phyloP scores from a whole-genome alignment of 257 asterid species.

The Capsicum pubescens region DNA sequence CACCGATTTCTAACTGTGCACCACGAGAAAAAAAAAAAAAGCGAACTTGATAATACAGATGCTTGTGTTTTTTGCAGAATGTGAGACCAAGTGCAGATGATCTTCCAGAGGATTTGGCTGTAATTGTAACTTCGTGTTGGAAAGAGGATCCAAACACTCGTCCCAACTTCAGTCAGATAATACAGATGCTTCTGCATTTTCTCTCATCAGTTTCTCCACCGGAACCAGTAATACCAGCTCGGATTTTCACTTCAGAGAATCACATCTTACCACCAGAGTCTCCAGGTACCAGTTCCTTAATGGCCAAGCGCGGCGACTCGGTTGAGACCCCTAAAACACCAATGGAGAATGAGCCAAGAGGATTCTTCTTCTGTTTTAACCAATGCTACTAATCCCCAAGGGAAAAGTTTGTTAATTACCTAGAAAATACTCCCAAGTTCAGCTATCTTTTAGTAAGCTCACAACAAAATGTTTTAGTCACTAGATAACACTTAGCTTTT shows the following conservation, averaged over 20 bases:
- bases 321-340: slow-evolving; percentile 53
- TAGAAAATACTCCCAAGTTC: not conserved
- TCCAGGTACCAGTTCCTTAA: slow-evolving; percentile 90
- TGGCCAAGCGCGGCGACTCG: slow-evolving; percentile 67
- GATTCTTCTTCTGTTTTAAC: slow-evolving; percentile 77
- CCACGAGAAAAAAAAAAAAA: not conserved
- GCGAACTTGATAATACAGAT: too few species aligned
- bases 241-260: slow-evolving; percentile 66
- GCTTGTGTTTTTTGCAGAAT: slow-evolving; percentile 53
- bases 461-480: slow-evolving; percentile 24
- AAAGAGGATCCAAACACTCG: slow-evolving; percentile 79
- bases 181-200: slow-evolving; percentile 86
- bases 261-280: slow-evolving; percentile 83
- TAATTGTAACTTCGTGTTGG: slow-evolving; percentile 91
- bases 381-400: slow-evolving; percentile 48
- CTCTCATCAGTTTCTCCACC: slow-evolving; percentile 75
- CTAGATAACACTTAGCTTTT: slow-evolving; percentile 29
- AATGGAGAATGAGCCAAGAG: slow-evolving; percentile 51
- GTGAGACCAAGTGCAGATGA: slow-evolving; percentile 87
- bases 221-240: slow-evolving; percentile 59
- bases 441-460: slow-evolving; percentile 16
- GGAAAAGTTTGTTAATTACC: not conserved
- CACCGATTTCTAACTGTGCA: not conserved
- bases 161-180: slow-evolving; percentile 89
- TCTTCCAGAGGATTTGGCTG: slow-evolving; percentile 77